Base-by-base conservation (phyloP, 352 stramenopile species). In the Phytopythium cucurbitacearum region DNA sequence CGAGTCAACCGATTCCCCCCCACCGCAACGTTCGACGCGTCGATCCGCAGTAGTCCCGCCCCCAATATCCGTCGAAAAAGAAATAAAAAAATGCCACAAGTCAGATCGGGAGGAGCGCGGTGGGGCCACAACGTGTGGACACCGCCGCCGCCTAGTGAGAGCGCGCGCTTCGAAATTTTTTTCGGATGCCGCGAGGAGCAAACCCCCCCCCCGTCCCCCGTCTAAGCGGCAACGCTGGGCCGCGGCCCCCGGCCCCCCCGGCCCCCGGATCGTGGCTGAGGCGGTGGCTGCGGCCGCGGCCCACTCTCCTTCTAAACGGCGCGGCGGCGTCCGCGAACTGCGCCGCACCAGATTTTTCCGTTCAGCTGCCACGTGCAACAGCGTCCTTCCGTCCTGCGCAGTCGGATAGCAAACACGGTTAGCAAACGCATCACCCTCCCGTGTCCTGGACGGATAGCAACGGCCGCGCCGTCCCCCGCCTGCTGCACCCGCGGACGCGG, bases 371-470 rank as follows among this genome's bases (percentile, higher is more conserved):
- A 56, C 16, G 46, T 75, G 70, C 34, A 80, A 48, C 15, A 73
- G 48, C 34, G 67, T 75, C 44, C 64, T 61, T 9, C 67, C 64
- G 48, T 75, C 62, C 70, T 77, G 40, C 49, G 7, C 41, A 48
- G n/a, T 33, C 57, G 36, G 21, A 12, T 41, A 52, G 40, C 13
- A 32, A 40, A 15, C 16, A 8, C n/a, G n/a, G 40, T 47, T 11
- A 38, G 39, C 28, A 33, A 7, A 11, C 16, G 7, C 43, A 59
- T 40, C 8, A 51, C 7, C 21, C 38, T 4, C 46, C 35, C 11
- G 32, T 34, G 43, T 48, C 21, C 12, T 15, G 40, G 21, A 15
- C 8, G 5, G 40, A 5, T 7, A 12, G 21, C 12, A 44, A 44
- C 40, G 40, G 40, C 40, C 12, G 21, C n/a, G 40, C n/a, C n/a